Evolutionary conservation across 805 yeast species (phyloP).

Genomic region (Yamadazyma laniorum): DNA sequence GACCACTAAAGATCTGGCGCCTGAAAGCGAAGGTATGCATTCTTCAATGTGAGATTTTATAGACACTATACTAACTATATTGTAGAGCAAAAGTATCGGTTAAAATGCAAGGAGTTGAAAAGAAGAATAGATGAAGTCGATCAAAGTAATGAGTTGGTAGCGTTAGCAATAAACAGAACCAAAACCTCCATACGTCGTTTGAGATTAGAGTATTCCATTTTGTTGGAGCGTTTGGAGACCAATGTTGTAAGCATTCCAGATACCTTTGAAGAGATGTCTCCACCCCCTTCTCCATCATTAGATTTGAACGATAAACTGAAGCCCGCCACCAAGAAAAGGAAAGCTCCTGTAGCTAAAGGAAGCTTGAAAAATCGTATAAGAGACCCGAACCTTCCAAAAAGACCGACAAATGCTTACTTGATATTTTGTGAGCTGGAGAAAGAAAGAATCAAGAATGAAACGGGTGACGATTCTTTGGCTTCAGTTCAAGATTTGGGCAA

Average conservation of each 20-base stretch:
- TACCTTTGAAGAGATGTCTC: slow-evolving; percentile 35
- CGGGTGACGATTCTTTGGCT: slow-evolving; percentile 30
- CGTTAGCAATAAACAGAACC: slow-evolving; percentile 75
- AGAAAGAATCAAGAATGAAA: slow-evolving; percentile 62
- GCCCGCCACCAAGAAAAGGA: slow-evolving; percentile 15
- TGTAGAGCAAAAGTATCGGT: slow-evolving; percentile 45
- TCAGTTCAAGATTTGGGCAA: slow-evolving; percentile 61
- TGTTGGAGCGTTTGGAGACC: slow-evolving; percentile 76
- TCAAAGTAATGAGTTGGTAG: slow-evolving; percentile 70
- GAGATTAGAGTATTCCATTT: slow-evolving; percentile 76
- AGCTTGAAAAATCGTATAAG: slow-evolving; percentile 28
- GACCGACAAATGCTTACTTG: slow-evolving; percentile 88
- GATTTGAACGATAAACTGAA: slow-evolving; percentile 30
- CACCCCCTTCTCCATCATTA: slow-evolving; percentile 40
- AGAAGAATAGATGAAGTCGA: slow-evolving; percentile 70
- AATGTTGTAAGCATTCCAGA: slow-evolving; percentile 37
- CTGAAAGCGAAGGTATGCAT: slow-evolving; percentile 42
- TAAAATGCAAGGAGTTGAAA: slow-evolving; percentile 71
- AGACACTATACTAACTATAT: slow-evolving; percentile 1
- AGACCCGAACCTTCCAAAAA: slow-evolving; percentile 83
- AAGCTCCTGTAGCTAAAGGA: slow-evolving; percentile 1
- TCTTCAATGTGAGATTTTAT: background rate
- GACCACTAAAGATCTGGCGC: slow-evolving; percentile 27
- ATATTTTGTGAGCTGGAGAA: slow-evolving; percentile 85
- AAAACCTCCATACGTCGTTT: slow-evolving; percentile 72